Conservation (phyloP, 192 early-diverging fungal genomes). For the Umbelopsis vinacea region DNA sequence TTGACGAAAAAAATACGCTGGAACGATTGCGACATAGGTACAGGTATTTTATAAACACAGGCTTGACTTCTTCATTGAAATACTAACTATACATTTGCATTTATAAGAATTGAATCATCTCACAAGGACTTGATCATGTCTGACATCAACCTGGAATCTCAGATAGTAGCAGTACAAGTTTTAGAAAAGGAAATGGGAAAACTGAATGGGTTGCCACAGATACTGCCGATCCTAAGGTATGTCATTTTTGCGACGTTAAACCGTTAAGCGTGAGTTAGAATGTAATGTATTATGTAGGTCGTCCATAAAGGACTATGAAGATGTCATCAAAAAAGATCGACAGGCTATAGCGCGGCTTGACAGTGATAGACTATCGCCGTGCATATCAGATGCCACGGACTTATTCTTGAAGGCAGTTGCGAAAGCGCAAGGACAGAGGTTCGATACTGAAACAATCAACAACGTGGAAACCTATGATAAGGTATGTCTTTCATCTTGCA, state of each 20-base stretch:
- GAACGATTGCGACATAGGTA: neutral
- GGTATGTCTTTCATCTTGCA: neutral
- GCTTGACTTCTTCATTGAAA: neutral
- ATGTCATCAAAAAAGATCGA: neutral
- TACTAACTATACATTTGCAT: no score
- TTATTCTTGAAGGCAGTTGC: neutral
- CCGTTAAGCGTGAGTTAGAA: no score
- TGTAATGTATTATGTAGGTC: neutral
- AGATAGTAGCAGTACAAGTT: neutral
- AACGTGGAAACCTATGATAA: neutral
- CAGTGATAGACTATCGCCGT: neutral
- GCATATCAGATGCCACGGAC: neutral
- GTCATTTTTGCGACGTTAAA: neutral
- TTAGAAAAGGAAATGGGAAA: neutral
- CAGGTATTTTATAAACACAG: neutral
- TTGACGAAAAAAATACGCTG: neutral
- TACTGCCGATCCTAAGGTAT: neutral
- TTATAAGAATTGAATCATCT: neutral
- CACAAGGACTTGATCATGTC: neutral
- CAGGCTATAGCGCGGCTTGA: neutral
- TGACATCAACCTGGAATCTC: neutral
- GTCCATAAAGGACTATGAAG: constrained; percentile 5
- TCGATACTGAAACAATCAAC: neutral
- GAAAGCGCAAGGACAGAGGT: neutral
- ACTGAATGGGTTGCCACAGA: constrained; percentile 5